Evolutionary conservation across 768 basidiomycete genomes (phyloP), one percentile per base, ranked within the genome.

Genomic region (Pisolithus orientalis): DNA sequence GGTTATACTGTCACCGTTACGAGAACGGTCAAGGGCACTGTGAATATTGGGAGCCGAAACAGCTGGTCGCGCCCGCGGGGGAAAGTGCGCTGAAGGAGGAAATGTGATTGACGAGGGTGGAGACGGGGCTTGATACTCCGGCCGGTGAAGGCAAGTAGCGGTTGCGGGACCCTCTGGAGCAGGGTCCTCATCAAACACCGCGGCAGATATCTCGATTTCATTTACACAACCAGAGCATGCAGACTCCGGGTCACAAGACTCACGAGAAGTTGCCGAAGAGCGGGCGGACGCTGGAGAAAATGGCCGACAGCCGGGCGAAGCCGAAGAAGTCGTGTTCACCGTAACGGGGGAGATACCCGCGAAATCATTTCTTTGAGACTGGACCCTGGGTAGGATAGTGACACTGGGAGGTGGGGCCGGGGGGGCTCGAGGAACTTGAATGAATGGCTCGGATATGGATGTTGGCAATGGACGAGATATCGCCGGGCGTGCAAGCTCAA

Each of bases 401-500:
- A 51, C 17, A 16, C 31, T 47, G 6, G 47, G 53, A 8, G 21
- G n/a, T 32, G 44, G 11, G 10, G 5, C 55, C 55, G 24, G 56
- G 32, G 25, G 17, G 1, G 9, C 24, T 40, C 4, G 53, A 4
- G 44, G n/a, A 0, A 34, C 56, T n/a, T 0, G 51, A 11, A 48
- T 40, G 6, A 61, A 11, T 13, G 67, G 61, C 0, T 52, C 42
- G 5, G 62, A 58, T 10, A 63, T 49, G 6, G 58, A 44, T 21
- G 53, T 47, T 3, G 61, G 56, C 2, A 69, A 62, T 1, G 71
- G 71, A 49, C 74, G 74, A 0, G 84, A 83, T 56, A 85, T 83
- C 13, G 79, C 68, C 9, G 87, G 87, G 21, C 86, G 75, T 4
- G 80, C 65, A n/a, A 90, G 80, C 63, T 90, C 88, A 60, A 89